Conservation (phyloP, 495 filamentous ascomycete species). For the Daldinia decipiens region DNA sequence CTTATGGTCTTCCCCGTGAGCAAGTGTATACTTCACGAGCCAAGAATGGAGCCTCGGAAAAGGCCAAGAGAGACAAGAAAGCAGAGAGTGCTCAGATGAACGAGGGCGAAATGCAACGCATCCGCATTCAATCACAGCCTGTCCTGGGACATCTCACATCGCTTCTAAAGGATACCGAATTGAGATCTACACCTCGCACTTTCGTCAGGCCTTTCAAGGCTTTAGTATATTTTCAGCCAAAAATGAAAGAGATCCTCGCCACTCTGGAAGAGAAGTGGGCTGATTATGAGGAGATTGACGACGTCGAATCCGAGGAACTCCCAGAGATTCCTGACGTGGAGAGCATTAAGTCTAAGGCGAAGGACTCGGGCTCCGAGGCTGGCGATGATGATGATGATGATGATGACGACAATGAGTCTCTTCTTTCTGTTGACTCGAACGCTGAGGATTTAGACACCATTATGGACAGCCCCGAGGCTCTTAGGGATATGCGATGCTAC, state of each 20-base stretch:
- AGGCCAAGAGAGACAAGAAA: conserved; percentile 33
- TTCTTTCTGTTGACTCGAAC: conserved; percentile 43
- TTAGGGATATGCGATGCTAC: conserved; percentile 50
- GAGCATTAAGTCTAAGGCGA: conserved; percentile 34
- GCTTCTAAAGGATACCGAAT: conserved; percentile 39
- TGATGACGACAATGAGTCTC: conserved; percentile 37
- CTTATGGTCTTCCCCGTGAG: conserved; percentile 31
- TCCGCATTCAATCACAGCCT: conserved; percentile 54
- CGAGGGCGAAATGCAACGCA: conserved; percentile 47
- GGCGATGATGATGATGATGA: conserved; percentile 36
- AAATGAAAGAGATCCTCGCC: conserved; percentile 50
- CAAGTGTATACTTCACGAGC: conserved; percentile 11
- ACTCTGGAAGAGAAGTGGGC: conserved; percentile 53
- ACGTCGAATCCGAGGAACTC: conserved; percentile 26
- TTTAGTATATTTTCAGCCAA: conserved; percentile 52
- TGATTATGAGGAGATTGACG: conserved; percentile 46
- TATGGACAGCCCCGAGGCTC: conserved; percentile 48
- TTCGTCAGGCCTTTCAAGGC: conserved; percentile 55
- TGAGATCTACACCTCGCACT: conserved; percentile 45
- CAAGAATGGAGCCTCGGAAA: conserved; percentile 34
- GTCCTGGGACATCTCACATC: conserved; percentile 48
- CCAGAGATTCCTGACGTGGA: conserved; percentile 32
- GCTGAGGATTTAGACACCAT: conserved; percentile 44
- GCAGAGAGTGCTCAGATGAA: conserved; percentile 38
- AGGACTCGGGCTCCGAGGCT: conserved; percentile 7